Conservation (phyloP, 163 green algal genomes). For the Prototheca cutis region DNA sequence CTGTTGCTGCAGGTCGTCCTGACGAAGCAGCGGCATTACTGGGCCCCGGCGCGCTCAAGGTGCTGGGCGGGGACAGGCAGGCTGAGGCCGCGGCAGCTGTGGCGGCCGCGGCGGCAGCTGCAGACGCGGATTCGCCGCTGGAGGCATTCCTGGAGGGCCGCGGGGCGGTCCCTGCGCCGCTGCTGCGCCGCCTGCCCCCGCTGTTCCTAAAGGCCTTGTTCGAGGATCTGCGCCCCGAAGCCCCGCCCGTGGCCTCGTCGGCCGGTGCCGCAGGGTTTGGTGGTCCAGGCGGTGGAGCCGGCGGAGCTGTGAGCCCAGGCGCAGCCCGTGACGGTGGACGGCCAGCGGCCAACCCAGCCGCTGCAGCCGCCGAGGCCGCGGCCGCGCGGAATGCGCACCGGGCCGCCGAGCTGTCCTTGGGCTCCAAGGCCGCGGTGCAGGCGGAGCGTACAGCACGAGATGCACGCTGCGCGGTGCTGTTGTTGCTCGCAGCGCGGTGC, state of each 20-base stretch:
- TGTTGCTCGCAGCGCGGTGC: slow-evolving; percentile 22
- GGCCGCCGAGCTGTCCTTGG: slow-evolving; percentile 7
- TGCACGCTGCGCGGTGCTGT: slow-evolving; percentile 18
- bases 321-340: too few relatives aligned
- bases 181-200: slow-evolving; percentile 10
- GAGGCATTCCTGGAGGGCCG: slow-evolving; percentile 13
- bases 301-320: not conserved
- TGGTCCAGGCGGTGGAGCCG: not conserved
- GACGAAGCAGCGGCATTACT: not conserved
- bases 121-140: slow-evolving; percentile 2
- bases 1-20: not conserved
- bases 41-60: not conserved
- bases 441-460: slow-evolving; percentile 20
- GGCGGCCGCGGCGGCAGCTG: slow-evolving; percentile 3
- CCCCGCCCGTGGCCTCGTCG: not conserved
- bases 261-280: not conserved
- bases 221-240: slow-evolving; percentile 15
- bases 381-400: not conserved
- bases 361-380: not conserved
- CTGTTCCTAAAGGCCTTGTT: slow-evolving; percentile 21
- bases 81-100: not conserved
- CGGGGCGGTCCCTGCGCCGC: slow-evolving; percentile 7
- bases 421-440: slow-evolving; percentile 13
- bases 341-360: too few relatives aligned
- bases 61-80: not conserved